Conservation (phyloP, 176 grass and related monocot species). For the Thinopyrum elongatum region DNA sequence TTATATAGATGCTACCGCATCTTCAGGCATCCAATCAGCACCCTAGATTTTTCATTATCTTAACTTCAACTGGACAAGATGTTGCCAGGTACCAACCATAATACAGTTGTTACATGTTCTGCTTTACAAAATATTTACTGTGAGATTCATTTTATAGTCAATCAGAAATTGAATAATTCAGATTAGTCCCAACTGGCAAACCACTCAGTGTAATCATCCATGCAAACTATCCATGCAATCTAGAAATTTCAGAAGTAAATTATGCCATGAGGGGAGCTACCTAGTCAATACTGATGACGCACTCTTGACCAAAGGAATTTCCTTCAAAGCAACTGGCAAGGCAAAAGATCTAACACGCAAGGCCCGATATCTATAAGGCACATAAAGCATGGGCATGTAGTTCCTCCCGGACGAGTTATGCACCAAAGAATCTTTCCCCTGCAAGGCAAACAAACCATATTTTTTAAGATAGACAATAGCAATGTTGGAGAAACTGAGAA, state of each 20-base stretch:
- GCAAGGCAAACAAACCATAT: slow-evolving; percentile 30
- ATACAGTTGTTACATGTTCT: not conserved
- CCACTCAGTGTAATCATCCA: not conserved
- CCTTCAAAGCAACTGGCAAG: slow-evolving; percentile 56
- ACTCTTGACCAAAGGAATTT: slow-evolving; percentile 72
- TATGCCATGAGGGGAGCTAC: slow-evolving; percentile 42
- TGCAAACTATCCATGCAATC: slow-evolving; percentile 12
- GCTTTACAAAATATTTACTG: not conserved
- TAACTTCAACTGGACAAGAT: not conserved
- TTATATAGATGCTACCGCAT: not conserved
- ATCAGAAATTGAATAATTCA: slow-evolving; percentile 20
- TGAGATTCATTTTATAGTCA: not conserved
- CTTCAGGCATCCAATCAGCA: slow-evolving; percentile 15
- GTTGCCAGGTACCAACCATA: not conserved
- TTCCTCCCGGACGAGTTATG: slow-evolving; percentile 45
- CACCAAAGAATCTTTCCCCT: slow-evolving; percentile 50
- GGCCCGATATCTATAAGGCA: slow-evolving; percentile 46
- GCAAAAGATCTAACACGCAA: slow-evolving; percentile 54
- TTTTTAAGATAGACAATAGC: slow-evolving; percentile 13
- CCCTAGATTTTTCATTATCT: slow-evolving; percentile 15
- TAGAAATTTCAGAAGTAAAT: not conserved
- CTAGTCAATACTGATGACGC: slow-evolving; percentile 55
- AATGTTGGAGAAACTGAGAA: not conserved
- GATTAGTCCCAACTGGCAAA: slow-evolving; percentile 1
- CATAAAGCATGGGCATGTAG: slow-evolving; percentile 48